Evolutionary conservation across 2,329 filamentous ascomycete species (phyloP), one percentile per base, ranked within the genome.

Genomic region (Beauveria sp.): DNA sequence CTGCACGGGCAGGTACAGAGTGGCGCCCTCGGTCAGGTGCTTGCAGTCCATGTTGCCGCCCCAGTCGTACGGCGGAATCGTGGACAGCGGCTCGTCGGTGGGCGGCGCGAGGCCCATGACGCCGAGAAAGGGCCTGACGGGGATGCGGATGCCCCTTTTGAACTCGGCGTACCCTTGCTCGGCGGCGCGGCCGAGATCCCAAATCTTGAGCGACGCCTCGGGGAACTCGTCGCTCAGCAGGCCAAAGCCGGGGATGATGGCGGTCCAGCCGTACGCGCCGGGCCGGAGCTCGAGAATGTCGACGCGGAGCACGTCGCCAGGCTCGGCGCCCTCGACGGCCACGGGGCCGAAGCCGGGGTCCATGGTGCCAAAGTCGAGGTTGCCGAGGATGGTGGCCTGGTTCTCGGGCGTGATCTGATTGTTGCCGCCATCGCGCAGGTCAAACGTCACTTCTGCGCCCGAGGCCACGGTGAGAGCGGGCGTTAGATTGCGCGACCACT

Each of bases 41-140:
- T 77, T 77, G 63, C 79, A 81, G 67, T 84, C 81, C 53, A 84
- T 75, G 66, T 83, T 84, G n/a, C 80, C 80, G 53, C 81, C 80
- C 3, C 76, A 78, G 28, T 77, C 72, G 54, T 77, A 77, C 1
- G 80, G 80, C 26, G 80, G 80, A 20, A 83, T 79, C 3, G 77
- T 82, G 28, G 73, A 73, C 56, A 80, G 75, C 51, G 80, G 76
- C 28, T 75, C 78, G 24, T 73, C 70, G 12, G 69, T 71, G 10
- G 72, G 75, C 0, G 77, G 80, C 0, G 80, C 80, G 5, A 83
- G 70, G 37, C 80, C 81, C 63, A 82, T 77, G 34, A 81, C 75
- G 22, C 81, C 81, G 10, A 83, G 71, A 67, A 83, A 83, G 0
- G 81, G 80, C 24, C 75, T 71, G 12, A 81, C 70, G 1, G 80